A percentile compares a stretch with the other conserved stretches of the same genome.
phyloP scores from a whole-genome alignment of 371 early-diverging fungal species.

The Lichtheimia ramosa region DNA sequence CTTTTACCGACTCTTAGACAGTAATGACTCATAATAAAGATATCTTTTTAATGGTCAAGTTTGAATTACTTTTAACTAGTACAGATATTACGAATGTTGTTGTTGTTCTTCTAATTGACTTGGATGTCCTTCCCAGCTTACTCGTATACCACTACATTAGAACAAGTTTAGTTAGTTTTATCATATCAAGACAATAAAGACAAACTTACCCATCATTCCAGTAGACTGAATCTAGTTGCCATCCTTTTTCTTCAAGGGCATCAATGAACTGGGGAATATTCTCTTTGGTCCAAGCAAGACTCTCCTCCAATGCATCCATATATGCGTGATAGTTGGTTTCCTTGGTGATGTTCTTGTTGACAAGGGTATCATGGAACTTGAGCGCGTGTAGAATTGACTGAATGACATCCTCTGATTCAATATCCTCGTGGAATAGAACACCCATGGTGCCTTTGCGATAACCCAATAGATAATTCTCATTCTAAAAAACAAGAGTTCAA shows the following conservation, averaged over 20 bases:
- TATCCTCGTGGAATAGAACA: slow-evolving; percentile 57
- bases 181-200: not conserved
- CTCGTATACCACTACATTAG: slow-evolving; percentile 9
- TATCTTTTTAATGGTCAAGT: too few relatives aligned
- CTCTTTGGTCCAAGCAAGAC: slow-evolving; percentile 49
- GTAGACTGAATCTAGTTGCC: slow-evolving; percentile 65
- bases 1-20: slow-evolving; percentile 36
- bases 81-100: not conserved
- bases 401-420: slow-evolving; percentile 54
- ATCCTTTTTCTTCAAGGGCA: slow-evolving; percentile 54
- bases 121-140: slow-evolving; percentile 15
- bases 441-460: slow-evolving; percentile 45
- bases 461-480: slow-evolving; percentile 48
- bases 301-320: slow-evolving; percentile 29
- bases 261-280: slow-evolving; percentile 48
- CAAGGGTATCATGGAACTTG: slow-evolving; percentile 48
- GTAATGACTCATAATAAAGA: not conserved
- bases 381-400: slow-evolving; percentile 61
- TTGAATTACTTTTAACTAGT: too few relatives aligned
- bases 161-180: not conserved
- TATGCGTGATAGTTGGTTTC: slow-evolving; percentile 35
- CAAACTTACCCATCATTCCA: slow-evolving; percentile 54
- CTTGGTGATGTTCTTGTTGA: slow-evolving; percentile 19
- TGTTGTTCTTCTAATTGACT: not conserved
- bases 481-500: slow-evolving; percentile 9